Conservation (phyloP, 805 yeast species). For the Metschnikowia kofuensis region DNA sequence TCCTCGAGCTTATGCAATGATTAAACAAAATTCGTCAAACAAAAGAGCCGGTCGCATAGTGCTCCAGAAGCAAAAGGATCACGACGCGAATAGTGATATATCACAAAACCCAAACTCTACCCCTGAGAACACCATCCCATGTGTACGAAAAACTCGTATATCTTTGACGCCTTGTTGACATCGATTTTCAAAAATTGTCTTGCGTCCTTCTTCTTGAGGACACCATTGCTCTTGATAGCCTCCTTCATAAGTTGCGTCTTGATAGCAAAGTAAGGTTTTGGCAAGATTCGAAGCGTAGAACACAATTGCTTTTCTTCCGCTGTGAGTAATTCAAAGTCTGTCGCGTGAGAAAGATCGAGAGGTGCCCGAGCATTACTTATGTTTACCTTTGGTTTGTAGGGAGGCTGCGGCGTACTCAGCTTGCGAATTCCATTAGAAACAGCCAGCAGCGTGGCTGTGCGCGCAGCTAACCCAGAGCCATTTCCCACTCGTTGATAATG, state of each 20-base stretch:
- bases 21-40: too few species aligned
- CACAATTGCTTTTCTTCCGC: constrained; percentile 88
- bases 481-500: constrained; percentile 57
- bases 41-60: too few species aligned
- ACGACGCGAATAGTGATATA: too few species aligned
- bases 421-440: constrained; percentile 20
- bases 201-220: constrained; percentile 79
- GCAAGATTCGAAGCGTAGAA: constrained; percentile 75
- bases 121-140: constrained; percentile 79
- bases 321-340: constrained; percentile 79
- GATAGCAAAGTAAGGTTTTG: constrained; percentile 91
- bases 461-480: constrained; percentile 26
- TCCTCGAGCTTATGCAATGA: too few species aligned
- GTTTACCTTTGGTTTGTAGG: constrained; percentile 42
- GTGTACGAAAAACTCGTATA: constrained; percentile 87
- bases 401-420: constrained; percentile 35
- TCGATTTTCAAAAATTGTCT: constrained; percentile 82
- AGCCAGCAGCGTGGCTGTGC: constrained; percentile 11
- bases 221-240: constrained; percentile 80
- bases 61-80: too few species aligned
- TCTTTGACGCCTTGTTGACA: constrained; percentile 77
- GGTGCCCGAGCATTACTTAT: constrained; percentile 44
- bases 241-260: constrained; percentile 88
- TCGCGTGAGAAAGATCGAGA: constrained; percentile 69
- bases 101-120: not conserved